Evolutionary conservation across 495 filamentous ascomycete genomes (phyloP).

Genomic region (Antarctomyces pellizariae): DNA sequence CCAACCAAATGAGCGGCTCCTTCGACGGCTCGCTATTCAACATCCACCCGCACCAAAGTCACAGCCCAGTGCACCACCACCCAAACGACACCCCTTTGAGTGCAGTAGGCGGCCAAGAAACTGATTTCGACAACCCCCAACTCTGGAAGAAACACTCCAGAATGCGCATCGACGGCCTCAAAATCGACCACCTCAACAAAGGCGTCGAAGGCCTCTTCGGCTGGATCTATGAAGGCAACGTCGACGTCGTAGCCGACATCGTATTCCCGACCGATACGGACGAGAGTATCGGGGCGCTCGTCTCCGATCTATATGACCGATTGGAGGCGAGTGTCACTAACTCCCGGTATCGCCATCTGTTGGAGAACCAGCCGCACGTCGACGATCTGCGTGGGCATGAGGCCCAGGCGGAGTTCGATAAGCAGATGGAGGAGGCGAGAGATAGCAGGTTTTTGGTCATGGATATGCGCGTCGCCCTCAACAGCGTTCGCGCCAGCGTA

Average conservation of each 20-base stretch:
- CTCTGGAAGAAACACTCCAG: constrained; percentile 86
- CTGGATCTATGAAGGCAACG: constrained; percentile 90
- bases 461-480: constrained; percentile 75
- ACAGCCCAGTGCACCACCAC: constrained; percentile 35
- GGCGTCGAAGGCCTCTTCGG: constrained; percentile 87
- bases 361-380: constrained; percentile 14
- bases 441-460: constrained; percentile 61
- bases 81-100: constrained; percentile 19
- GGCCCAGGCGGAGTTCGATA: constrained; percentile 4
- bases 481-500: constrained; percentile 74
- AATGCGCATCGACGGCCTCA: constrained; percentile 75
- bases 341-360: constrained; percentile 30
- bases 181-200: constrained; percentile 87
- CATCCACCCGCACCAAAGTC: constrained; percentile 80
- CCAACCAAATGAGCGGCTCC: constrained; percentile 86
- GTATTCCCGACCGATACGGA: constrained; percentile 75
- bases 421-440: constrained; percentile 12
- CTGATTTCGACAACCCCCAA: constrained; percentile 23
- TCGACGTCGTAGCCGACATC: constrained; percentile 89
- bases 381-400: constrained; percentile 9
- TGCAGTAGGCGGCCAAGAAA: constrained; percentile 22
- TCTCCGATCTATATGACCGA: constrained; percentile 83
- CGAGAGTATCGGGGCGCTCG: constrained; percentile 70
- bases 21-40: constrained; percentile 93
- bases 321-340: constrained; percentile 78